Base-by-base conservation (phyloP, 2,329 filamentous ascomycete genomes). In the Zasmidium angulare region DNA sequence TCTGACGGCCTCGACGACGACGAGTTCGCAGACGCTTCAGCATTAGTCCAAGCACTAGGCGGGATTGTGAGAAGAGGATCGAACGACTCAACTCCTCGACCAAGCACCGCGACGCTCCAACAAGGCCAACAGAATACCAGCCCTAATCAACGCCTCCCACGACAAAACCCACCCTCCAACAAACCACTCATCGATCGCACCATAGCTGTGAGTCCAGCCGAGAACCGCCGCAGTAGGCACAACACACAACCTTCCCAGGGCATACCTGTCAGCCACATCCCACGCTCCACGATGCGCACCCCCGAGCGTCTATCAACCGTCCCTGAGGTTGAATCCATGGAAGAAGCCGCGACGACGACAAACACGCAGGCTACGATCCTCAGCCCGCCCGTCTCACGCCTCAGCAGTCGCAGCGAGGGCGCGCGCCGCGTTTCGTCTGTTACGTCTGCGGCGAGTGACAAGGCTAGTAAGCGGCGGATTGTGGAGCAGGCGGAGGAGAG, bases 1-100 rank as follows among this genome's bases (percentile, higher is more conserved):
- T 87, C 89, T 55, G 93, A 97, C 74, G 91, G 90, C 20, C 93
- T 98, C 86, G 91, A 96, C 60, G 93, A 98, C 70, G 91, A 96
- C 66, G 96, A 95, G 80, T 99, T 97, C 72, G 86, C 89, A 65
- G 95, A 98, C 74, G 91, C 93, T 0, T 92, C 91, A 59, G 89
- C 93, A 69, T 82, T 97, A 12, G 93, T 98, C 9, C 89, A 89
- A 1, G 87, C 95, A 0, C 76, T 98, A 0, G 91, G 91, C 6
- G 90, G 88, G 70, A 95, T 97, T 87, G 91, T 93, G 83, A 93
- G 89, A 76, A 84, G 91, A 52, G 89, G 89, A n/a, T 65, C 66
- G 9, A 63, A 61, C 23, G 65, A 65, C 17, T 61, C 1, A 70
- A 76, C 65, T 71, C 65, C 58, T 23, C 60, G 60, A 26, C 60